Percentiles rank a stretch among this genome's conserved stretches.
Conservation (phyloP, 345 rosid species). For the Eucalyptus regnans region DNA sequence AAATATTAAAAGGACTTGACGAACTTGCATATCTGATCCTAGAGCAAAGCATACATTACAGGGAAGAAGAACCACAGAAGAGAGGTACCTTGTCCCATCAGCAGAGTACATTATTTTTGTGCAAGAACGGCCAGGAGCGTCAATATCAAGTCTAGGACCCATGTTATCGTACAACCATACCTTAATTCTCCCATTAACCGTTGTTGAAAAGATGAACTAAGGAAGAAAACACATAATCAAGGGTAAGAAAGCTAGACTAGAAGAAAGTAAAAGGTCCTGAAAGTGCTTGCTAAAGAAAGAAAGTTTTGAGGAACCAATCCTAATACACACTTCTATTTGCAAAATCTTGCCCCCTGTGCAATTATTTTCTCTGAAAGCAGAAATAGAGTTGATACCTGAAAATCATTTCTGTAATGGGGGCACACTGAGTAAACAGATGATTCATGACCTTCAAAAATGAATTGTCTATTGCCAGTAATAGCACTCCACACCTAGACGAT, state of each 20-base stretch:
- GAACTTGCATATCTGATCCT: not conserved
- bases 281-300: not conserved
- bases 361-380: not conserved
- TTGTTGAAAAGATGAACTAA: conserved; percentile 73
- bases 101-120: conserved; percentile 67
- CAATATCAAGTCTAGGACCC: conserved; percentile 78
- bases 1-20: not conserved
- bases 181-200: conserved; percentile 73
- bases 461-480: conserved; percentile 34
- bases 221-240: not conserved
- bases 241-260: not conserved
- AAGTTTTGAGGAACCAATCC: not conserved
- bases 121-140: conserved; percentile 65
- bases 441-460: conserved; percentile 72
- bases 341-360: not conserved
- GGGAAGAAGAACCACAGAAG: not conserved
- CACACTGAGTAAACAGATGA: conserved; percentile 80
- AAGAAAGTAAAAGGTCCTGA: not conserved
- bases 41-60: not conserved
- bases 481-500: conserved; percentile 80
- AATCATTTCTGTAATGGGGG: conserved; percentile 73
- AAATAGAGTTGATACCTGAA: conserved; percentile 40
- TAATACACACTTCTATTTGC: not conserved
- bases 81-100: conserved; percentile 67
- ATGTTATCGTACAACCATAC: conserved; percentile 69